Conservation (phyloP, 768 basidiomycete species). For the Floccularia luteovirens region DNA sequence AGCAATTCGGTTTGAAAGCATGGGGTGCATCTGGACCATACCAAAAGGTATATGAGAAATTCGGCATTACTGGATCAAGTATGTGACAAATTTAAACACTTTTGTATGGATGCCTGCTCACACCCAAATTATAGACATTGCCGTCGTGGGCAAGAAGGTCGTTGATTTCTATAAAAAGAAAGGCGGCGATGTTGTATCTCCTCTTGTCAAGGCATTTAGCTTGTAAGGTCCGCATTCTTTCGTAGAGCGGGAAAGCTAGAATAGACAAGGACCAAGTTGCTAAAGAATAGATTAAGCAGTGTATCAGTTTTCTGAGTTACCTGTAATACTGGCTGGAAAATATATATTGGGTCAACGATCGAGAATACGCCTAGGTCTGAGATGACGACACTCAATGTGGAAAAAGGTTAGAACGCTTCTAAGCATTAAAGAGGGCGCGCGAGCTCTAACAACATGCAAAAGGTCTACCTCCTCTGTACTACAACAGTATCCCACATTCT, state of each 20-base stretch:
- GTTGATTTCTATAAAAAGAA: constrained; percentile 80
- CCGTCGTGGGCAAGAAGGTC: constrained; percentile 77
- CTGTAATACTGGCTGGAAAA: too few species aligned
- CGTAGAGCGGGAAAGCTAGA: too few species aligned
- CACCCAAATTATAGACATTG: constrained; percentile 47
- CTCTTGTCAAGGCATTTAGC: constrained; percentile 66
- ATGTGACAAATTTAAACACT: constrained; percentile 13
- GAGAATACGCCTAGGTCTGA: too few species aligned
- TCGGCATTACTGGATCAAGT: constrained; percentile 76
- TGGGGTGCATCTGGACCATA: constrained; percentile 93
- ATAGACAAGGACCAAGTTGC: too few species aligned
- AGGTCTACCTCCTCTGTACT: constrained; percentile 61
- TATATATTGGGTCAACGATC: too few species aligned
- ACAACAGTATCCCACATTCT: constrained; percentile 71
- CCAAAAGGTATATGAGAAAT: constrained; percentile 86
- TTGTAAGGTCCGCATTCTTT: constrained; percentile 13
- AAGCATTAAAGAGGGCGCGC: not conserved
- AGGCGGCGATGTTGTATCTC: constrained; percentile 65
- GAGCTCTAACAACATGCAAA: not conserved
- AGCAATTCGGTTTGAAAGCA: constrained; percentile 64
- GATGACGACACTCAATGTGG: too few species aligned
- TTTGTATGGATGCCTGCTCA: not conserved
- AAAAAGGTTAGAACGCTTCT: not conserved
- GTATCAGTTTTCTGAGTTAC: too few species aligned
- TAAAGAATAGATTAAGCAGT: too few species aligned